Evolutionary conservation across 73 alveolate species (phyloP).

Genomic region (Paramecium octaurelia): DNA sequence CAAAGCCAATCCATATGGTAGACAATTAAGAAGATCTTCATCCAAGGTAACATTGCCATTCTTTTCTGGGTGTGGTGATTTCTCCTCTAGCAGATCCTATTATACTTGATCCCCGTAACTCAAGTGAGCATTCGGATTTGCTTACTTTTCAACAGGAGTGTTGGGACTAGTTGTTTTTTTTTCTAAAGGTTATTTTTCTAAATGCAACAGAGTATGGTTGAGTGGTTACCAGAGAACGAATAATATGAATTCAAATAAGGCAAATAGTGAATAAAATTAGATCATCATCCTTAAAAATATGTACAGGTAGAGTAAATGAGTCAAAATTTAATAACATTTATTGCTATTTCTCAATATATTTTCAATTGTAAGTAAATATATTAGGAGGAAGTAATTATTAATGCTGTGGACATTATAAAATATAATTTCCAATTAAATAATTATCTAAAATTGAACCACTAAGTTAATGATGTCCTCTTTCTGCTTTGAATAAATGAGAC

Average conservation of each 20-base stretch:
- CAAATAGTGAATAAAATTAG: background rate
- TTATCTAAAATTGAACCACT: background rate
- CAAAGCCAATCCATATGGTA: constrained; percentile 27
- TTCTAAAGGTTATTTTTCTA: background rate
- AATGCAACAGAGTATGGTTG: background rate
- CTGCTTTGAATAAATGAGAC: background rate
- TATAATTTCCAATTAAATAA: background rate
- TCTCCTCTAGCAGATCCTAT: background rate
- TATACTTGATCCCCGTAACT: background rate
- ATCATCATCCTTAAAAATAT: background rate
- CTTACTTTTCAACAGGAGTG: background rate
- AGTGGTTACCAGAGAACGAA: constrained; percentile 6
- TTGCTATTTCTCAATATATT: background rate
- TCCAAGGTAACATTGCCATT: background rate
- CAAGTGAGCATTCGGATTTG: background rate
- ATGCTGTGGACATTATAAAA: background rate
- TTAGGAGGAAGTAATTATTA: background rate
- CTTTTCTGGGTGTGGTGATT: background rate
- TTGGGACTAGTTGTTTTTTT: background rate
- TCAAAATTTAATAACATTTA: background rate
- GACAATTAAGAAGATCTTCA: constrained; percentile 4
- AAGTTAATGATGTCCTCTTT: background rate
- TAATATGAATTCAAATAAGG: background rate
- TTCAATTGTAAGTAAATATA: background rate
- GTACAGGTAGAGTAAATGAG: background rate